Conservation (phyloP, 495 filamentous ascomycete genomes). For the Stereocaulon alpinum region DNA sequence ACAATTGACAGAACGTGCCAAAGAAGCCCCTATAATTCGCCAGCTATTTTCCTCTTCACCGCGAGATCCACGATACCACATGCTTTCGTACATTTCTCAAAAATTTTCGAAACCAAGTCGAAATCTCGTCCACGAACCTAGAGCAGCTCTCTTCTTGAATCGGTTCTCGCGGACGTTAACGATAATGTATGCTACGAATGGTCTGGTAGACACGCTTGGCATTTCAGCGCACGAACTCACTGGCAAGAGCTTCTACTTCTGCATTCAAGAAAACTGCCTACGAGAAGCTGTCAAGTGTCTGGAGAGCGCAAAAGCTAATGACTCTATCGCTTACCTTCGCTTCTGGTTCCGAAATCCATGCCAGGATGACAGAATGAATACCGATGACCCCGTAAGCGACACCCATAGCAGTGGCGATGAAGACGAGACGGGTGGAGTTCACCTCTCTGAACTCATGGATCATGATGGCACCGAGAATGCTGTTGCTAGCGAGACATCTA, state of each 20-base stretch:
- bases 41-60: conserved; percentile 72
- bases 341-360: conserved; percentile 76
- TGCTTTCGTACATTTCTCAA: conserved; percentile 73
- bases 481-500: conserved; percentile 18
- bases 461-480: conserved; percentile 18
- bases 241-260: conserved; percentile 70
- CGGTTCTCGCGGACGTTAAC: conserved; percentile 73
- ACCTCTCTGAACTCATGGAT: conserved; percentile 24
- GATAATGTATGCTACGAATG: conserved; percentile 79
- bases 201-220: conserved; percentile 62
- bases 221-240: conserved; percentile 53
- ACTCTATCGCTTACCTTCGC: conserved; percentile 87
- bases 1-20: conserved; percentile 51
- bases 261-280: conserved; percentile 66
- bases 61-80: conserved; percentile 79
- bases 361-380: conserved; percentile 30
- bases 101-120: conserved; percentile 63
- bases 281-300: conserved; percentile 64
- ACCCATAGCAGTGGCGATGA: conserved; percentile 29
- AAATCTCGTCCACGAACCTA: conserved; percentile 57
- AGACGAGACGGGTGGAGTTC: conserved; percentile 29
- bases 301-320: conserved; percentile 82
- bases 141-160: conserved; percentile 79
- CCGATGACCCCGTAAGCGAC: conserved; percentile 28
- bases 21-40: conserved; percentile 70